Evolutionary conservation across 257 asterid species (phyloP).

Genomic region (Solanum medicagineum): DNA sequence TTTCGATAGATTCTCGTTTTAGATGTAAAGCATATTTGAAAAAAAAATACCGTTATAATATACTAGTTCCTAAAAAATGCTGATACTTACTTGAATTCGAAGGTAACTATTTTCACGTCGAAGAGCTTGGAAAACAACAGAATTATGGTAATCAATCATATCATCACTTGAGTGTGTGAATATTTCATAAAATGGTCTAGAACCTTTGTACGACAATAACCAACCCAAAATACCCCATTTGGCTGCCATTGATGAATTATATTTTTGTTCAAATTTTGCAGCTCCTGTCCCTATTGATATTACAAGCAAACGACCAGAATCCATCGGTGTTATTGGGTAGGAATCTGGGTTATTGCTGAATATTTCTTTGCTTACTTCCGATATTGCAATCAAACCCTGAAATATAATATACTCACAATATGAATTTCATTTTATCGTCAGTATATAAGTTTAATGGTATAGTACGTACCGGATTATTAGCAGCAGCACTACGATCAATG

Average conservation of each 20-base stretch:
- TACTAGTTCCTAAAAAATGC: neutral
- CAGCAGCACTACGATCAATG: constrained; percentile 43
- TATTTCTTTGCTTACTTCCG: constrained; percentile 23
- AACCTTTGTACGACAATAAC: constrained; percentile 9
- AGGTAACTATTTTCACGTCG: constrained; percentile 1
- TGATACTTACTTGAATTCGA: neutral
- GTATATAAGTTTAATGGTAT: neutral
- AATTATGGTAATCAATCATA: constrained; percentile 33
- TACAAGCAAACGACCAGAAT: constrained; percentile 22
- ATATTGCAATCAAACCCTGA: constrained; percentile 37
- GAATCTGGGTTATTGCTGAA: constrained; percentile 7
- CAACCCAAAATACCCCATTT: constrained; percentile 34
- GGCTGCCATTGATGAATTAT: constrained; percentile 1
- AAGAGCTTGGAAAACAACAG: constrained; percentile 28
- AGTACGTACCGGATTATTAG: constrained; percentile 49
- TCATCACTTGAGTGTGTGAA: constrained; percentile 30
- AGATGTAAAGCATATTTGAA: no score
- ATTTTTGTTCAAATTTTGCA: constrained; percentile 16
- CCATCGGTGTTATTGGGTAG: constrained; percentile 8
- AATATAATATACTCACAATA: no score
- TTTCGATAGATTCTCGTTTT: no score
- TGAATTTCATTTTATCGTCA: no score
- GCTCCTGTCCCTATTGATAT: constrained; percentile 37
- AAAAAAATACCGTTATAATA: no score
- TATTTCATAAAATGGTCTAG: constrained; percentile 26